These are phyloP conservation scores for Ascochyta rabiei DNA, from an alignment of 2,329 filamentous ascomycete genomes.

Conservation along the genomic window DNA sequence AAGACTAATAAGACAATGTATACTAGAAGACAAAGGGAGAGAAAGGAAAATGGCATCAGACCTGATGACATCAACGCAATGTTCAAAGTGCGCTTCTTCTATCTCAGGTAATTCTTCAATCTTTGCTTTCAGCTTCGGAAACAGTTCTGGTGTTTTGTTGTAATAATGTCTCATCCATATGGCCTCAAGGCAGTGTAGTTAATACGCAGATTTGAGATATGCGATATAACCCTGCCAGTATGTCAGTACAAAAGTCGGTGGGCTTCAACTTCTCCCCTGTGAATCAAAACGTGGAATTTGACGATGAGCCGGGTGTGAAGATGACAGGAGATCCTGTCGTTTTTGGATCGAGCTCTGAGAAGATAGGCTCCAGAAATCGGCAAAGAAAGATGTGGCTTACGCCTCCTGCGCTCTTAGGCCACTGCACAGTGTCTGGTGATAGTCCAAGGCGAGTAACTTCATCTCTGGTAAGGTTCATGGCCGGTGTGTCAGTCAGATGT, in stretches of 20 bases:
- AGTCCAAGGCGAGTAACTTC: constrained; percentile 1
- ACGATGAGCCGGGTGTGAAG: no score
- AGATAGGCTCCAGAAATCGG: no score
- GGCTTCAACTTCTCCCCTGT: no score
- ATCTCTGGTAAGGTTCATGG: constrained; percentile 3
- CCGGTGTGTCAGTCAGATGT: constrained; percentile 4
- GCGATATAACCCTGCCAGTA: constrained; percentile 4
- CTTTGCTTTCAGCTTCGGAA: not conserved
- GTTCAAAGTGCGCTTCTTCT: constrained; percentile 8
- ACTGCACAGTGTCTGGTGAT: not conserved
- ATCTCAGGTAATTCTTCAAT: constrained; percentile 4
- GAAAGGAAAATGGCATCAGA: not conserved
- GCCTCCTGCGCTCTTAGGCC: not conserved
- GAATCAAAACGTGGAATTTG: no score
- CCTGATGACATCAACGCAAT: constrained; percentile 11
- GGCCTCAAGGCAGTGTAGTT: constrained; percentile 10
- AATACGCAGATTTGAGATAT: constrained; percentile 8
- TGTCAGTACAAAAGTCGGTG: no score
- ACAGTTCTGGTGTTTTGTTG: constrained; percentile 6
- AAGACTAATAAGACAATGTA: no score
- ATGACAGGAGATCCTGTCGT: no score
- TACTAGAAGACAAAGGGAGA: not conserved
- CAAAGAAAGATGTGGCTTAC: not conserved
- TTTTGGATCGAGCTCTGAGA: no score
- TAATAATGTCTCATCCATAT: constrained; percentile 11